Evolutionary conservation across 2,329 filamentous ascomycete genomes (phyloP).

Genomic region (Xylariaceae sp.): DNA sequence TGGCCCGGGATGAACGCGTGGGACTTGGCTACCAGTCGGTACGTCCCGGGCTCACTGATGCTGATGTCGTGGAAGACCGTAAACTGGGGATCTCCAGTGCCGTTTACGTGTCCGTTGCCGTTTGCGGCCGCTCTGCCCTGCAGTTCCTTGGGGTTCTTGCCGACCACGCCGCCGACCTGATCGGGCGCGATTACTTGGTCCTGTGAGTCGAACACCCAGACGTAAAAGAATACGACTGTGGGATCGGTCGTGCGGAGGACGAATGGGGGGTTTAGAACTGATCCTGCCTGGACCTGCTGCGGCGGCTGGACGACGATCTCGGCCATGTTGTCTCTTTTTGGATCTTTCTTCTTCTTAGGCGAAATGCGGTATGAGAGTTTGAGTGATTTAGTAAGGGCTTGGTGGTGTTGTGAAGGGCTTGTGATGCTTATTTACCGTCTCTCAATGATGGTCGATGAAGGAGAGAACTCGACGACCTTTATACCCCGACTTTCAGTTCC

Average conservation of each 20-base stretch:
- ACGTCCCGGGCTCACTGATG: slow-evolving; percentile 19
- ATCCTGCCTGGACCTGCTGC: slow-evolving; percentile 19
- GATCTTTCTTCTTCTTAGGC: background rate
- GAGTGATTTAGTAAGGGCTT: no score
- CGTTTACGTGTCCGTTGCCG: slow-evolving; percentile 12
- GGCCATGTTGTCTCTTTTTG: slow-evolving; percentile 16
- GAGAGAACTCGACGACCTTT: no score
- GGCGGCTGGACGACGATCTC: slow-evolving; percentile 24
- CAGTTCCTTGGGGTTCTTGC: slow-evolving; percentile 15
- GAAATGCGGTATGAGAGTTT: background rate
- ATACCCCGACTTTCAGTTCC: no score
- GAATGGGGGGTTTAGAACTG: slow-evolving; percentile 24
- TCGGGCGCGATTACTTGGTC: slow-evolving; percentile 15
- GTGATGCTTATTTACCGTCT: no score
- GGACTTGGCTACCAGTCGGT: slow-evolving; percentile 20
- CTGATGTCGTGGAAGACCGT: slow-evolving; percentile 22
- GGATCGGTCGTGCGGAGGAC: slow-evolving; percentile 19
- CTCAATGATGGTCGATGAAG: no score
- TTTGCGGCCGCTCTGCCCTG: background rate
- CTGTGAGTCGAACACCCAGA: slow-evolving; percentile 21
- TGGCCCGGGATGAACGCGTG: slow-evolving; percentile 21
- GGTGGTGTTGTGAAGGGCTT: no score
- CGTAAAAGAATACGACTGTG: slow-evolving; percentile 21
- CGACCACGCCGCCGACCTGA: slow-evolving; percentile 19
- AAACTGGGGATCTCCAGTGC: slow-evolving; percentile 10